These are phyloP conservation scores for Yarrowia porcina DNA, from an alignment of 805 yeast species.

Conservation along the genomic window DNA sequence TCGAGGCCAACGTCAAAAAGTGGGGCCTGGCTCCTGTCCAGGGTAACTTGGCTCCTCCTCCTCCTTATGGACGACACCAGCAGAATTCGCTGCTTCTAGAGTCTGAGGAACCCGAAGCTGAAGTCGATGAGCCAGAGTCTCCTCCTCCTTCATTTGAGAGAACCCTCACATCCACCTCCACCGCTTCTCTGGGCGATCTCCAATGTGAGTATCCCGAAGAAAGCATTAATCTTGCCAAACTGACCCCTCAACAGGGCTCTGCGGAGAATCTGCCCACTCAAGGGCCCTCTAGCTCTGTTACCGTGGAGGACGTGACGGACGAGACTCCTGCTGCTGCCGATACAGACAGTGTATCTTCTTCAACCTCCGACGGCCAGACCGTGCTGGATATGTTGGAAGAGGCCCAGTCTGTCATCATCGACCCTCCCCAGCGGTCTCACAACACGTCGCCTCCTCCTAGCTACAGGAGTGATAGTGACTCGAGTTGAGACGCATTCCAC, in stretches of 20 bases:
- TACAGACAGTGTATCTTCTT: not conserved
- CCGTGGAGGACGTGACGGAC: not conserved
- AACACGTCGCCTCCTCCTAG: conserved; percentile 19
- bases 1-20: conserved; percentile 88
- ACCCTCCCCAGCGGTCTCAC: conserved; percentile 15
- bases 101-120: conserved; percentile 4
- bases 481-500: conserved; percentile 1
- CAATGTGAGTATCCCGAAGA: conserved; percentile 17
- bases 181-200: conserved; percentile 18
- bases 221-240: conserved; percentile 12
- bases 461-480: conserved; percentile 14
- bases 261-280: not conserved
- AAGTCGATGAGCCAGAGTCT: not conserved
- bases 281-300: not conserved
- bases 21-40: conserved; percentile 94
- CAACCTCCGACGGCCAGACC: not conserved
- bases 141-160: conserved; percentile 14
- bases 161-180: conserved; percentile 1
- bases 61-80: conserved; percentile 77
- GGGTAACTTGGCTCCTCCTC: conserved; percentile 90
- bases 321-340: not conserved
- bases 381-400: not conserved
- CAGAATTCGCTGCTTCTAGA: conserved; percentile 62
- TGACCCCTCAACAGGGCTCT: conserved; percentile 3
- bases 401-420: conserved; percentile 21